phyloP scores from a whole-genome alignment of 192 early-diverging fungal species.

The Rhizoclosmatium sp. region DNA sequence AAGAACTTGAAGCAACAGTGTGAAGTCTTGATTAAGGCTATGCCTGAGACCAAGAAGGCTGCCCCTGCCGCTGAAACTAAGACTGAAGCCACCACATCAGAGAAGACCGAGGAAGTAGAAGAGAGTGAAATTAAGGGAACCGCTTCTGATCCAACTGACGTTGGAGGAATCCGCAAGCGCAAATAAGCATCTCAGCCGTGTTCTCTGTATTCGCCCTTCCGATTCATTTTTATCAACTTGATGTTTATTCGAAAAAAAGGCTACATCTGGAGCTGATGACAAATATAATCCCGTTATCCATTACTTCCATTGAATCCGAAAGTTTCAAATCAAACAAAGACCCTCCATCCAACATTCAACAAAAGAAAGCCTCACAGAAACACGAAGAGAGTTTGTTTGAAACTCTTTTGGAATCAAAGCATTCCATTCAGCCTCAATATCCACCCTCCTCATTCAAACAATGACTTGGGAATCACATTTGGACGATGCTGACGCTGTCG shows the following conservation, averaged over 20 bases:
- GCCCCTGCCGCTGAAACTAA: not conserved
- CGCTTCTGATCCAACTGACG: not conserved
- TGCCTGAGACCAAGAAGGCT: constrained; percentile 28
- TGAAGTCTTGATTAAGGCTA: constrained; percentile 29
- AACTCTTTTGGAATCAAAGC: too few relatives aligned
- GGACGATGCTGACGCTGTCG: constrained; percentile 7
- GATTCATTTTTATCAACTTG: not conserved
- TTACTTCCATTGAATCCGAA: too few relatives aligned
- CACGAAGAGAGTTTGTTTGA: too few relatives aligned
- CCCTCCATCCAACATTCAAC: too few relatives aligned
- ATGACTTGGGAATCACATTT: constrained; percentile 6
- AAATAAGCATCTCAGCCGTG: constrained; percentile 17
- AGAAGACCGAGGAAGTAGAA: not conserved
- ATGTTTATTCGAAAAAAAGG: too few relatives aligned
- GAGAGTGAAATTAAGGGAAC: constrained; percentile 16
- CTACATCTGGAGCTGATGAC: too few relatives aligned
- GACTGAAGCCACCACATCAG: not conserved
- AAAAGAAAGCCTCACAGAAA: too few relatives aligned
- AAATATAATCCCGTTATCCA: too few relatives aligned
- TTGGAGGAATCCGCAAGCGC: constrained; percentile 36
- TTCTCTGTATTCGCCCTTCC: not conserved
- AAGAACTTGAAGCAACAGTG: constrained; percentile 36
- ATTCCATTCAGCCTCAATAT: too few relatives aligned
- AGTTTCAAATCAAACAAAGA: too few relatives aligned
- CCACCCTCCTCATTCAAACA: not conserved